These are phyloP conservation scores for Podaxis rugospora DNA, from an alignment of 768 basidiomycete species.

Conservation along the genomic window DNA sequence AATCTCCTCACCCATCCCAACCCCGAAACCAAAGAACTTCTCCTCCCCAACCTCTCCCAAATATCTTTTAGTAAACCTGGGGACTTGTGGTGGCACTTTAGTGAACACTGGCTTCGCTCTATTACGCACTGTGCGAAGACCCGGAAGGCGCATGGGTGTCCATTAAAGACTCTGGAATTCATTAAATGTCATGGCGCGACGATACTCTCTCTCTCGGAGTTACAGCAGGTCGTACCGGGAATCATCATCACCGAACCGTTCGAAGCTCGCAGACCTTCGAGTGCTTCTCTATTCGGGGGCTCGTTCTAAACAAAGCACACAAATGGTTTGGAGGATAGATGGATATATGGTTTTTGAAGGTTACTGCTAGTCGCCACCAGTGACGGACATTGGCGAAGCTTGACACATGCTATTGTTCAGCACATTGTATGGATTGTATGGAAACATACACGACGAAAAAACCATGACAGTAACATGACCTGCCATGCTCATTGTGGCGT, in stretches of 20 bases:
- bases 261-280: neutral
- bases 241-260: conserved; percentile 9
- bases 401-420: neutral
- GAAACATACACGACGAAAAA: neutral
- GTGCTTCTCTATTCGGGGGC: neutral
- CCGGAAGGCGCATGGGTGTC: conserved; percentile 12
- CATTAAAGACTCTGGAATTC: conserved; percentile 23
- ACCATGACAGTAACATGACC: neutral
- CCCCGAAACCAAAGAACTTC: conserved; percentile 1
- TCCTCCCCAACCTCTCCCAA: conserved; percentile 22
- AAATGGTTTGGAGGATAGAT: neutral
- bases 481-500: neutral
- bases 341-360: neutral
- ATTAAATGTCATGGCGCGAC: conserved; percentile 22
- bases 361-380: neutral
- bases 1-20: conserved; percentile 14
- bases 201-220: neutral
- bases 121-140: conserved; percentile 16
- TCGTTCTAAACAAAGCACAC: neutral
- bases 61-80: conserved; percentile 28
- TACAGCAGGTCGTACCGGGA: conserved; percentile 9
- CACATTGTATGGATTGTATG: neutral
- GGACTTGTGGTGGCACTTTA: conserved; percentile 31
- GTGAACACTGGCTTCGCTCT: conserved; percentile 22
- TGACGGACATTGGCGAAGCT: neutral